Percentiles rank a stretch among this genome's conserved stretches.
These are phyloP conservation scores for Chlorella sp. DNA, from an alignment of 139 green algal species.

Conservation along the genomic window DNA sequence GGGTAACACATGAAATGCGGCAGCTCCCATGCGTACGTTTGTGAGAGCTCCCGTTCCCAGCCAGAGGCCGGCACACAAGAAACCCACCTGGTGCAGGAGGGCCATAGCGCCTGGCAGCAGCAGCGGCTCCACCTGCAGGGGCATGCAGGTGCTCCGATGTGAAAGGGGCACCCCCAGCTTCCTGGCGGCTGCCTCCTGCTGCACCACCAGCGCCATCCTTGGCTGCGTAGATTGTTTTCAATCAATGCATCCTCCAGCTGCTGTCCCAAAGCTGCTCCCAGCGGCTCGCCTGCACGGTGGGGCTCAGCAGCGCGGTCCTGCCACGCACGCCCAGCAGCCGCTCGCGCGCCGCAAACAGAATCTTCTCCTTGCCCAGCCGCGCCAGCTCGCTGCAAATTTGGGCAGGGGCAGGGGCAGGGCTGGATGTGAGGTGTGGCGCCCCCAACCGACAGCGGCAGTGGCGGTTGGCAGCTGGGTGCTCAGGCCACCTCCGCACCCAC, in stretches of 20 bases:
- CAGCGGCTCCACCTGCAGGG: constrained; percentile 39
- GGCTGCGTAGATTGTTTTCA: too few relatives aligned
- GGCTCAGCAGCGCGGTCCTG: constrained; percentile 30
- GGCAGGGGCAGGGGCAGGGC: background rate
- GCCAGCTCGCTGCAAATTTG: constrained; percentile 11
- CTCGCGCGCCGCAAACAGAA: constrained; percentile 55
- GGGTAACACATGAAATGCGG: too few relatives aligned
- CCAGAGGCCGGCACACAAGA: too few relatives aligned
- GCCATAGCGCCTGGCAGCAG: constrained; percentile 64
- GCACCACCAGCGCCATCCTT: too few relatives aligned
- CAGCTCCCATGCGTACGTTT: too few relatives aligned
- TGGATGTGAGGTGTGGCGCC: background rate
- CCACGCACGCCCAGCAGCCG: constrained; percentile 38
- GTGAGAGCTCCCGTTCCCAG: too few relatives aligned
- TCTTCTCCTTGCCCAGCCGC: constrained; percentile 41
- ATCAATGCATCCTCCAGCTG: too few relatives aligned
- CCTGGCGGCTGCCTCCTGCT: too few relatives aligned
- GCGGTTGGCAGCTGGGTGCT: background rate
- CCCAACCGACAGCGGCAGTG: background rate
- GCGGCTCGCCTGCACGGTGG: constrained; percentile 13
- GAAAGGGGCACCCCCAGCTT: too few relatives aligned
- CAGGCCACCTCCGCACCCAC: background rate
- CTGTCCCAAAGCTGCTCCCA: too few relatives aligned
- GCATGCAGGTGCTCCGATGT: too few relatives aligned
- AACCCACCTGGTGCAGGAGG: constrained; percentile 68